Conservation (phyloP, 805 yeast genomes). For the Wickerhamiella azymoides region DNA sequence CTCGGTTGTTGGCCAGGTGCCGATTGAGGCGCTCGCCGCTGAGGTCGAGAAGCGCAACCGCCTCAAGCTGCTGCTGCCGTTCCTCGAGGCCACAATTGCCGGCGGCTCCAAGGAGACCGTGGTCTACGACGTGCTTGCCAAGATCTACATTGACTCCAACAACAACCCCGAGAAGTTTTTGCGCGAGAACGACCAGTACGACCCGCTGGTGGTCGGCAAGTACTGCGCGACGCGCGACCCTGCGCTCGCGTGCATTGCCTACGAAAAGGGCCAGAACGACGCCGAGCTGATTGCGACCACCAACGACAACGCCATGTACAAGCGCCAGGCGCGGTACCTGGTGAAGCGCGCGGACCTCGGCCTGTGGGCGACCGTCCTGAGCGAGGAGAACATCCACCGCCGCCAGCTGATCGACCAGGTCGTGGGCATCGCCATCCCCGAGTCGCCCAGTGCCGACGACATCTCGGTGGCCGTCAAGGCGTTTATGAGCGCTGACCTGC, state of each 20-base stretch:
- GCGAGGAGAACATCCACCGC: slow-evolving; percentile 68
- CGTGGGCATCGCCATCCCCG: slow-evolving; percentile 93
- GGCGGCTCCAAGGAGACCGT: slow-evolving; percentile 80
- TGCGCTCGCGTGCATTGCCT: slow-evolving; percentile 91
- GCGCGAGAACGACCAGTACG: slow-evolving; percentile 78
- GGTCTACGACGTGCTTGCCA: slow-evolving; percentile 87
- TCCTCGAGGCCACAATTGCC: slow-evolving; percentile 74
- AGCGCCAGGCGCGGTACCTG: slow-evolving; percentile 95
- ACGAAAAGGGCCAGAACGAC: slow-evolving; percentile 89
- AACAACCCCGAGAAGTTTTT: slow-evolving; percentile 95
- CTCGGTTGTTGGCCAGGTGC: slow-evolving; percentile 89
- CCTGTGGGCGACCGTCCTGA: slow-evolving; percentile 71
- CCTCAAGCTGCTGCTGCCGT: slow-evolving; percentile 80
- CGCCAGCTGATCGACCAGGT: slow-evolving; percentile 88
- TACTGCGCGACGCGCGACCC: slow-evolving; percentile 99
- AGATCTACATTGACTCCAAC: slow-evolving; percentile 94
- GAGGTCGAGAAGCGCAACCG: slow-evolving; percentile 97
- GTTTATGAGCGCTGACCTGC: slow-evolving; percentile 91
- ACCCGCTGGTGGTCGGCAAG: slow-evolving; percentile 89
- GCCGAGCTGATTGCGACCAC: slow-evolving; percentile 81
- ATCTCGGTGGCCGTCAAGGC: slow-evolving; percentile 93
- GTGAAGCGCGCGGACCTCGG: slow-evolving; percentile 73
- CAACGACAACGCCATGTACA: slow-evolving; percentile 95
- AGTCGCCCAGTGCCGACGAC: slow-evolving; percentile 88
- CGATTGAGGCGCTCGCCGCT: slow-evolving; percentile 71